Evolutionary conservation across 345 rosid species (phyloP).

Genomic region (Viola odorata): DNA sequence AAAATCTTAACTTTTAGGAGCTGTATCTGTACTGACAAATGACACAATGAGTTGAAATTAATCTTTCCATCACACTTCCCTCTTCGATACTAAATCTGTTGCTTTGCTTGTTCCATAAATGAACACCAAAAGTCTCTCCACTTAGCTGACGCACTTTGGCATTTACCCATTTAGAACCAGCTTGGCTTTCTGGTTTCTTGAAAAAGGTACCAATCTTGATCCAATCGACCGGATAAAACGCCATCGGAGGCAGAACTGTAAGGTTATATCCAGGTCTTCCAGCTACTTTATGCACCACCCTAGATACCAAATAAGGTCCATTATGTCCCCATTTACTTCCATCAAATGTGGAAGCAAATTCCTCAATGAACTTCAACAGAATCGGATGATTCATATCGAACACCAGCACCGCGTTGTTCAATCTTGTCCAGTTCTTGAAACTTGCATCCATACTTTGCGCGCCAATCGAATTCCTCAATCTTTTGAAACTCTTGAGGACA

Average conservation of each 20-base stretch:
- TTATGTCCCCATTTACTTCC: constrained; percentile 86
- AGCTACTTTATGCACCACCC: constrained; percentile 43
- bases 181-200: constrained; percentile 34
- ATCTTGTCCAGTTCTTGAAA: constrained; percentile 58
- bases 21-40: constrained; percentile 34
- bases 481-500: constrained; percentile 47
- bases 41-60: constrained; percentile 48
- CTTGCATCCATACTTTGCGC: constrained; percentile 53
- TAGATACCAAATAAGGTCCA: constrained; percentile 74
- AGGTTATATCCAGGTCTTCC: constrained; percentile 39
- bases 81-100: constrained; percentile 42
- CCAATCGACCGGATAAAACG: constrained; percentile 78
- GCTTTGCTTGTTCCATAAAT: constrained; percentile 77
- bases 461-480: constrained; percentile 60
- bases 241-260: constrained; percentile 50
- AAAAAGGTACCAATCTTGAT: constrained; percentile 45
- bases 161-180: constrained; percentile 33
- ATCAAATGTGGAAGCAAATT: constrained; percentile 65
- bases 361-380: constrained; percentile 52
- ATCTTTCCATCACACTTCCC: constrained; percentile 54
- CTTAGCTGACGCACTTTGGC: constrained; percentile 51
- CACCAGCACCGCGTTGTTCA: constrained; percentile 70
- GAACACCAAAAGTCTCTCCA: constrained; percentile 47
- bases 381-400: constrained; percentile 67
- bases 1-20: constrained; percentile 3